These are phyloP conservation scores for Porphyrellus cyaneotinctus DNA, from an alignment of 768 basidiomycete genomes.

Conservation along the genomic window DNA sequence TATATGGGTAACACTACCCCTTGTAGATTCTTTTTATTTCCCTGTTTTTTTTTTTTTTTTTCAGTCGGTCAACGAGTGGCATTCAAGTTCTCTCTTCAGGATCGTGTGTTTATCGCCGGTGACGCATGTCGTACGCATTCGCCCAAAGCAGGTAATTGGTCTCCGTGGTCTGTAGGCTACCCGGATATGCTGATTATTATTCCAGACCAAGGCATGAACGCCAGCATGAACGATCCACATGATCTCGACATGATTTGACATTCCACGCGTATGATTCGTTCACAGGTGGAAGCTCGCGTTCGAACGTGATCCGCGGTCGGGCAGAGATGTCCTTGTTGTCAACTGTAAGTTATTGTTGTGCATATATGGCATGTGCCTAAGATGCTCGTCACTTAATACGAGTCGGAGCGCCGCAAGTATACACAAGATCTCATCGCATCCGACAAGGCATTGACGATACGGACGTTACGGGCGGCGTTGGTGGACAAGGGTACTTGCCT, in stretches of 20 bases:
- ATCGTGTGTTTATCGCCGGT: constrained; percentile 55
- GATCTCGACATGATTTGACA: constrained; percentile 33
- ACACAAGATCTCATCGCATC: constrained; percentile 37
- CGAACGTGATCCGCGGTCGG: constrained; percentile 47
- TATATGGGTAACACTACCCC: constrained; percentile 35
- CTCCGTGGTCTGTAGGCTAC: background rate
- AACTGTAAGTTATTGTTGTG: constrained; percentile 33
- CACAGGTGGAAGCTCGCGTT: constrained; percentile 46
- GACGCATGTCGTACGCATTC: constrained; percentile 48
- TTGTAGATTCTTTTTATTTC: background rate
- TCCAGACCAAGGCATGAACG: constrained; percentile 38
- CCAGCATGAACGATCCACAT: constrained; percentile 41
- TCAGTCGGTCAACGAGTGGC: constrained; percentile 56
- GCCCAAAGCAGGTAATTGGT: constrained; percentile 37
- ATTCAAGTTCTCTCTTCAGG: constrained; percentile 41
- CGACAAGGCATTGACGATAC: constrained; percentile 59
- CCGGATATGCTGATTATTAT: constrained; percentile 15
- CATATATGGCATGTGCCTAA: background rate
- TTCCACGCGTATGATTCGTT: background rate
- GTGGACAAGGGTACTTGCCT: constrained; percentile 51
- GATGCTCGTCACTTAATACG: constrained; percentile 36
- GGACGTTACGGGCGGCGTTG: constrained; percentile 40
- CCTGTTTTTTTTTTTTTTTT: background rate
- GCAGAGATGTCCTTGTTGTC: constrained; percentile 43
- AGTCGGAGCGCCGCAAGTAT: constrained; percentile 49